Evolutionary conservation across 495 filamentous ascomycete species (phyloP).

Genomic region (Aspergillus olivimuriae): DNA sequence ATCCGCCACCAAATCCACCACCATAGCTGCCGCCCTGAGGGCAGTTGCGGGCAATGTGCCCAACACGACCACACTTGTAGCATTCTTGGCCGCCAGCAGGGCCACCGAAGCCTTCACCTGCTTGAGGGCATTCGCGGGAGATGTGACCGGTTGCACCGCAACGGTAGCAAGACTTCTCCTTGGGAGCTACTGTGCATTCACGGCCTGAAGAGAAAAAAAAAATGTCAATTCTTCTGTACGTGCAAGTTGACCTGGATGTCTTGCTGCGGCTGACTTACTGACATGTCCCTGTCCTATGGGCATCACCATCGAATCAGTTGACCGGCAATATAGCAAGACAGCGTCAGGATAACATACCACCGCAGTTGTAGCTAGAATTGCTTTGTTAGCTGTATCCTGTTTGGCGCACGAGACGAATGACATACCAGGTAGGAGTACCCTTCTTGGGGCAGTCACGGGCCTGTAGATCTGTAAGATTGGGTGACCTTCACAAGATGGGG

Average conservation of each 20-base stretch:
- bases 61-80: conserved; percentile 98
- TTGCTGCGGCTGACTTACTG: too few species aligned
- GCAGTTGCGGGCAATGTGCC: conserved; percentile 98
- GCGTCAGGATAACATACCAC: conserved; percentile 44
- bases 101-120: conserved; percentile 43
- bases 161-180: conserved; percentile 96
- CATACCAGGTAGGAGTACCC: conserved; percentile 83
- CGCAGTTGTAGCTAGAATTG: conserved; percentile 65
- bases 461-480: conserved; percentile 34
- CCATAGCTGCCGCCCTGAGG: conserved; percentile 53
- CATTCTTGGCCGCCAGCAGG: conserved; percentile 64
- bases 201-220: conserved; percentile 49
- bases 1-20: conserved; percentile 43
- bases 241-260: too few species aligned
- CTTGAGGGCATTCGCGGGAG: conserved; percentile 80
- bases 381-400: conserved; percentile 12
- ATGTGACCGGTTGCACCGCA: conserved; percentile 86
- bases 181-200: conserved; percentile 82
- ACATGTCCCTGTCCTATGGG: conserved; percentile 73
- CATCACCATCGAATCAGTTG: background rate
- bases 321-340: conserved; percentile 8
- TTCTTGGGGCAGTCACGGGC: conserved; percentile 94
- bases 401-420: background rate
- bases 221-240: background rate
- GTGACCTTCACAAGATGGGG: too few species aligned